phyloP scores from a whole-genome alignment of 768 basidiomycete genomes.

The Auricularia sp. region DNA sequence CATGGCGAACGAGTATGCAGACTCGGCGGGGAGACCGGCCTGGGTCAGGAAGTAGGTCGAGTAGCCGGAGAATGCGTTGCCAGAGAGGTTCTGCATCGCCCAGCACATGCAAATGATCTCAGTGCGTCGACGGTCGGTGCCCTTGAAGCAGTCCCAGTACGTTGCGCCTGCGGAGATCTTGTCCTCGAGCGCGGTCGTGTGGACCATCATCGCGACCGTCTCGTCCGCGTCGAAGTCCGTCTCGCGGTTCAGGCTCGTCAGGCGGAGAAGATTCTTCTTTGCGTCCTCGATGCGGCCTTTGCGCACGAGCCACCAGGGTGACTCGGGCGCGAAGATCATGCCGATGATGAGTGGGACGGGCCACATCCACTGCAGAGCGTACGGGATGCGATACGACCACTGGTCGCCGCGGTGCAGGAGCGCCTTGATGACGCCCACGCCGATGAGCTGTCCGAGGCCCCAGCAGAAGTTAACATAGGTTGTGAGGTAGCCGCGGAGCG shows the following conservation, averaged over 20 bases:
- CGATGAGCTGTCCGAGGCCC: constrained; percentile 12
- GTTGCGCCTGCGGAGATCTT: constrained; percentile 19
- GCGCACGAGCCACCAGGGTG: constrained; percentile 22
- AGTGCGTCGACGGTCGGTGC: constrained; percentile 23
- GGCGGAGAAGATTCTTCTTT: constrained; percentile 13
- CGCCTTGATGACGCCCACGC: constrained; percentile 6
- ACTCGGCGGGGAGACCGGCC: constrained; percentile 14
- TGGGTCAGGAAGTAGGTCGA: constrained; percentile 13
- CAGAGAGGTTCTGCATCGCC: constrained; percentile 20
- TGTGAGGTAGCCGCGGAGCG: constrained; percentile 14
- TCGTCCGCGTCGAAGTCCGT: constrained; percentile 21
- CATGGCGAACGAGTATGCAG: constrained; percentile 14
- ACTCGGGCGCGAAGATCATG: constrained; percentile 17
- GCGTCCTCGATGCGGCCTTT: constrained; percentile 20
- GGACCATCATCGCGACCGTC: constrained; percentile 24
- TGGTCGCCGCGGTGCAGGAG: not conserved
- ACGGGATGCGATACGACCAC: constrained; percentile 10
- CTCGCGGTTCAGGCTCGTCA: constrained; percentile 6
- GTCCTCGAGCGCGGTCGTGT: constrained; percentile 27
- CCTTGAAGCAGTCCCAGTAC: constrained; percentile 26
- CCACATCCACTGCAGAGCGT: constrained; percentile 12
- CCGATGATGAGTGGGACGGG: constrained; percentile 20
- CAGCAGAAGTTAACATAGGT: constrained; percentile 26
- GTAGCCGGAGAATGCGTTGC: constrained; percentile 13
- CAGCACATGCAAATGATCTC: constrained; percentile 22